Evolutionary conservation across 2,329 filamentous ascomycete genomes (phyloP), one percentile per base, ranked within the genome.

Genomic region (Colletotrichum siamense): DNA sequence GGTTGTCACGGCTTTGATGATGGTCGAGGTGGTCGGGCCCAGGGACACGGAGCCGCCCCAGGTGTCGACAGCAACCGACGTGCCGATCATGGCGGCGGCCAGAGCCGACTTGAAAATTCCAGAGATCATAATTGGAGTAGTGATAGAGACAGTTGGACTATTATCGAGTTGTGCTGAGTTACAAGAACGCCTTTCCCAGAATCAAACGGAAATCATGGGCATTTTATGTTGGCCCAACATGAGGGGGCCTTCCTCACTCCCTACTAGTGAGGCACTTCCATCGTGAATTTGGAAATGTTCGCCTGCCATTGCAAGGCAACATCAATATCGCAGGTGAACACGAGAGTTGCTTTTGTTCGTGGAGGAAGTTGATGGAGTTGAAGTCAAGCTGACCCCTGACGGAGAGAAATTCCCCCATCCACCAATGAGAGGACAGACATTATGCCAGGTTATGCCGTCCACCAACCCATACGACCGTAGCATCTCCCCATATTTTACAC

Each of bases 1-100:
- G 8, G 83, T 86, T 9, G 86, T 87, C 16, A 85, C 83, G 6
- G 85, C 83, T 39, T 84, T 82, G 78, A 84, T 77, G 71, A 86
- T 87, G 59, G 82, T 83, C 18, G 69, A 62, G 22, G 55, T 73
- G n/a, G 64, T 73, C 16, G 73, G 69, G 64, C 69, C 73, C 22
- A 76, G 44, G 15, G 69, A 76, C 15, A 76, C 69, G 63, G 73
- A 66, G 26, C 73, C 73, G 64, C 69, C 61, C 61, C 64, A 69
- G 28, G 59, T 63, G 63, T 72, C 55, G 18, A 69, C 34, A 57
- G 64, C 65, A 39, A 55, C 36, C 4, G 55, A 69, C 9, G 57
- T 36, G 28, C 55, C 16, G 6, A 69, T 26, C n/a, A 69, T 28
- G 24, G 57, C 30, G 15, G 71, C 65, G 8, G 36, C 39, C 6